Evolutionary conservation across 805 yeast species (phyloP).

Genomic region (Candida methanosorbosa): DNA sequence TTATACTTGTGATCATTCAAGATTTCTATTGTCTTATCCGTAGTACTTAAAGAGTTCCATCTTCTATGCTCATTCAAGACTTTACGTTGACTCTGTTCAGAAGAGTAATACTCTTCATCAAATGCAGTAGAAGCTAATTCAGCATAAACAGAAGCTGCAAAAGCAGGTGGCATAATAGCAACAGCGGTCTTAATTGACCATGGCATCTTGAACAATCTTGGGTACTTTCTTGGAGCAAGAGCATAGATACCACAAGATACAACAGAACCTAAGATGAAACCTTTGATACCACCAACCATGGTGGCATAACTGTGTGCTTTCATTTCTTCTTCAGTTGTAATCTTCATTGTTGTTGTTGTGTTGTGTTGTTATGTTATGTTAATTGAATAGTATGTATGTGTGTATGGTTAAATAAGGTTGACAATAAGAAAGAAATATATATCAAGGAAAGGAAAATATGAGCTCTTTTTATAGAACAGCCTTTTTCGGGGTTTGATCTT

Average conservation of each 20-base stretch:
- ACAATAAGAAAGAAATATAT: too few relatives aligned
- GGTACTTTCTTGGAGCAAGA: conserved; percentile 38
- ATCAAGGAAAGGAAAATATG: too few relatives aligned
- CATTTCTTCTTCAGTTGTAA: conserved; percentile 56
- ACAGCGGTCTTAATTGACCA: conserved; percentile 57
- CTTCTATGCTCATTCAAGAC: conserved; percentile 37
- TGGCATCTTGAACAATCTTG: conserved; percentile 34
- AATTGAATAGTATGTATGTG: not conserved
- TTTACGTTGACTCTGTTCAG: conserved; percentile 30
- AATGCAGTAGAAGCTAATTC: conserved; percentile 64
- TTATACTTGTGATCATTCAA: conserved; percentile 52
- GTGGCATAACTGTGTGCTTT: conserved; percentile 56
- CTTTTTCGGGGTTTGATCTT: too few relatives aligned
- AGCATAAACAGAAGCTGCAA: conserved; percentile 53
- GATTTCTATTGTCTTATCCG: conserved; percentile 41
- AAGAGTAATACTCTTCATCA: conserved; percentile 52
- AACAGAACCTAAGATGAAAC: conserved; percentile 46
- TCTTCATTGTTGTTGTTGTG: conserved; percentile 42
- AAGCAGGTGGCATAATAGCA: conserved; percentile 59
- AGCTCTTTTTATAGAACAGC: too few relatives aligned
- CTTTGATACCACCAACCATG: conserved; percentile 52
- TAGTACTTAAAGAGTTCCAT: conserved; percentile 41
- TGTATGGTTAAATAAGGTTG: not conserved
- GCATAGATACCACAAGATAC: conserved; percentile 49
- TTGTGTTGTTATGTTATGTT: not conserved